Conservation (phyloP, 768 basidiomycete species). For the Podaxis mareebaensis region DNA sequence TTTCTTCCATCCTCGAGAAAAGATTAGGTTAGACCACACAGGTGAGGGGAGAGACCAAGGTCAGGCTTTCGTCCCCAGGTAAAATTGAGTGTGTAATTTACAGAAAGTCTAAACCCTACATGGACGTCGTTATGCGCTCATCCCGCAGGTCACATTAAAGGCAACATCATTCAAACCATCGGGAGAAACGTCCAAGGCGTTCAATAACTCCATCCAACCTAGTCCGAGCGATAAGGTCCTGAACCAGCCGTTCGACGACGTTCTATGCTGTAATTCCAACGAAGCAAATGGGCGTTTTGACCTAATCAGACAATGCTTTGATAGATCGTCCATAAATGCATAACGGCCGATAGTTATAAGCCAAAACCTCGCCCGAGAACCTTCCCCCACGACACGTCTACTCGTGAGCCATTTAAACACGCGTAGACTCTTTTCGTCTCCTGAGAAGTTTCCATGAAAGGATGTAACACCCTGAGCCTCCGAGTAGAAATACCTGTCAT, state of each 20-base stretch:
- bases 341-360: too few species aligned
- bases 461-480: conserved; percentile 32
- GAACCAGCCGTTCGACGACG: too few species aligned
- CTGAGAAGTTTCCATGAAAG: conserved; percentile 32
- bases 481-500: conserved; percentile 33
- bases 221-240: too few species aligned
- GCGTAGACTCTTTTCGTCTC: conserved; percentile 29
- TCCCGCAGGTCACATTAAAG: too few species aligned
- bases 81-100: neutral
- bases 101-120: neutral
- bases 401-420: conserved; percentile 16
- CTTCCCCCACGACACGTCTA: neutral
- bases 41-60: neutral
- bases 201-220: too few species aligned
- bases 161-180: too few species aligned
- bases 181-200: too few species aligned
- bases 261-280: too few species aligned
- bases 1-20: neutral
- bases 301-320: neutral
- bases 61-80: neutral
- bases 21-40: neutral
- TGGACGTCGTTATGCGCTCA: neutral
- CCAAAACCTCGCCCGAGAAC: neutral
- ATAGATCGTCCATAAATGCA: neutral
- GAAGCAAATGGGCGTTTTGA: too few species aligned